Base-by-base conservation (phyloP, 768 basidiomycete genomes). In the Russula griseocarnosa region DNA sequence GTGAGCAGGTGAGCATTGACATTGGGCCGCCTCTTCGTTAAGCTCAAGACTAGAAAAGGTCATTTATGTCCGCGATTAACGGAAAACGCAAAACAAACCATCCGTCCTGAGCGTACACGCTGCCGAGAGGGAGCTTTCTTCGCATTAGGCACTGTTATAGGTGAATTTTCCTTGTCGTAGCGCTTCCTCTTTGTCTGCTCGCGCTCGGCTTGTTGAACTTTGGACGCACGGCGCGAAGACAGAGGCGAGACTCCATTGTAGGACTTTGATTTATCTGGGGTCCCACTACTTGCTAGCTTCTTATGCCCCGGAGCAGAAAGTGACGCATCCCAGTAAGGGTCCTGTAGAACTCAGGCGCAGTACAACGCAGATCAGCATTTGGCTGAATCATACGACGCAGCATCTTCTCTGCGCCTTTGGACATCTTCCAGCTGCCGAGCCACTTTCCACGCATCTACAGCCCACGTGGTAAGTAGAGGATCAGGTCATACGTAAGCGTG, bases 361-460 rank as follows among this genome's bases (percentile, higher is more conserved):
- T 91, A 68, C 85, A 88, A 11, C 91, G 82, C 62, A 91, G 71
- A 70, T 92, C 88, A n/a, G 88, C 89, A 70, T 90, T 90, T 13
- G 92, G 89, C 10, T 82, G 77, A 30, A 92, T 80, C 92, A 94
- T 92, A 55, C 86, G 76, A n/a, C 82, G 81, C 16, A 94, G 74
- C 58, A 93, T 77, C 64, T 76, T 81, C 73, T 94, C 90, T 57
- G 83, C 76, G 71, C 79, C 75, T 55, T 79, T 79, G 6, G 86
- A 84, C 79, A 90, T 86, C 51, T 80, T 78, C 85, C 90, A 91
- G 36, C 78, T 81, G 46, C 94, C 94, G 14, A 94, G 80, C 94
- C 94, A 98, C 71, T 86, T 86, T 13, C 94, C 94, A 2, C 83
- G 81, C 64, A 90, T 77, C 86, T 89, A 54, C 22, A 34, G 7